phyloP scores from a whole-genome alignment of 768 basidiomycete species.

The Cystobasidium tubakii region DNA sequence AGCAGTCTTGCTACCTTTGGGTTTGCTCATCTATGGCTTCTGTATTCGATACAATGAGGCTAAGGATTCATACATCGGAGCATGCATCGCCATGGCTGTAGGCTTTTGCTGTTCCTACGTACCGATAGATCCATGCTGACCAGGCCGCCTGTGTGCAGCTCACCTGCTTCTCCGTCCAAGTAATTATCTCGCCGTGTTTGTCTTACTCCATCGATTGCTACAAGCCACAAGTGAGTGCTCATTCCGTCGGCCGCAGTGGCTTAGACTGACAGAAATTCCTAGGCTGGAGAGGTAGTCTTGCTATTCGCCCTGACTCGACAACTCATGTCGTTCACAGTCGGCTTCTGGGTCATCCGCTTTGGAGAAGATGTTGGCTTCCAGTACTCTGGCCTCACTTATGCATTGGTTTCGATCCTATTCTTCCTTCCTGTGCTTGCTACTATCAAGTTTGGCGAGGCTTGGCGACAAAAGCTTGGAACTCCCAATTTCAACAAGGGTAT shows the following conservation, averaged over 20 bases:
- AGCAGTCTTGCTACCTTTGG: conserved; percentile 9
- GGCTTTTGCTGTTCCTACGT: not conserved
- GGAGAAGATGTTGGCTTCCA: conserved; percentile 25
- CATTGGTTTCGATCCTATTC: not conserved
- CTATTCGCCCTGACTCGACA: conserved; percentile 15
- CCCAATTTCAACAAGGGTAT: conserved; percentile 20
- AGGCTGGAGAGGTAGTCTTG: conserved; percentile 20
- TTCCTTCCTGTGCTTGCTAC: conserved; percentile 13
- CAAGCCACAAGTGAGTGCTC: conserved; percentile 8
- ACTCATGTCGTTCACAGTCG: conserved; percentile 24
- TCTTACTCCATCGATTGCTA: conserved; percentile 15
- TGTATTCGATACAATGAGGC: conserved; percentile 14
- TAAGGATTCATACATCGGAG: conserved; percentile 16
- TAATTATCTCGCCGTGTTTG: conserved; percentile 13
- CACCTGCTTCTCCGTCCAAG: conserved; percentile 25
- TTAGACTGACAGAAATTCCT: not conserved
- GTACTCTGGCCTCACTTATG: conserved; percentile 22
- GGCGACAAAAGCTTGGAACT: conserved; percentile 4
- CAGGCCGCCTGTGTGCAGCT: not conserved
- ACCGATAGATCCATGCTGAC: not conserved
- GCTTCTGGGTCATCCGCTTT: conserved; percentile 15
- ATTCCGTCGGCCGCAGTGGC: not conserved
- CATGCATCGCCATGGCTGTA: conserved; percentile 14
- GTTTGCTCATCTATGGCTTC: conserved; percentile 21
- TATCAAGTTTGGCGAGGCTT: conserved; percentile 18